Base-by-base conservation (phyloP, 192 early-diverging fungal species). In the Coemansia sp. region DNA sequence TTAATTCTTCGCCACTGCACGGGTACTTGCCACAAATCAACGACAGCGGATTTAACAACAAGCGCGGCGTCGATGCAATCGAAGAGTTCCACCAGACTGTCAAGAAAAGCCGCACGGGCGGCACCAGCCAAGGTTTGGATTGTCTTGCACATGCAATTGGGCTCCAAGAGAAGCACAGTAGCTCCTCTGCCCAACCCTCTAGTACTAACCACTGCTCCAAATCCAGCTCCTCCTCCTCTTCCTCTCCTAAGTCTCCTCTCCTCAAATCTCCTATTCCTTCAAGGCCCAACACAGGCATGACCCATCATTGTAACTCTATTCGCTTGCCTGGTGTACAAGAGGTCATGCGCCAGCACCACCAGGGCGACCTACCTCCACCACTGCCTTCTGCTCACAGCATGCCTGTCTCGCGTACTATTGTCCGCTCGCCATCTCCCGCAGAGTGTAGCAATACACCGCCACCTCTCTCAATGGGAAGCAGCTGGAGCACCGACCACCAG, bases 61-160 rank as follows among this genome's bases (percentile, higher is more conserved):
- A 81, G 66, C 72, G 78, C 60, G 73, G 78, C 27, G 57, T 75
- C 60, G 69, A 69, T 25, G 78, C 73, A 5, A 75, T 81, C 66
- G 78, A 81, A 49, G 65, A 75, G 69, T 64, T 81, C 66, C 70
- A 81, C 51, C 61, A 76, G 19, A 81, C 78, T 23, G 66, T 75
- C 67, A 81, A 75, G 64, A 74, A 74, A 31, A 68, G 65, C 49
- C 78, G 73, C 56, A 68, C 73, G 25, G 53, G 59, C 69, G 69
- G 68, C 32, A 58, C 64, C 57, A 81, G 62, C 58, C 72, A 81
- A 81, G 78, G 78, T 81, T 81, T 81, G 78, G 73, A 81, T 75
- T 81, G 78, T 75, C 73, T 81, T 69, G 78, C 78, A 75, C 73
- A 62, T 75, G 78, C 78, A 52, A 60, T 75, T 67, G 78, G 73